Evolutionary conservation across 2,329 filamentous ascomycete genomes (phyloP).

Genomic region (Penicillium glabrum): DNA sequence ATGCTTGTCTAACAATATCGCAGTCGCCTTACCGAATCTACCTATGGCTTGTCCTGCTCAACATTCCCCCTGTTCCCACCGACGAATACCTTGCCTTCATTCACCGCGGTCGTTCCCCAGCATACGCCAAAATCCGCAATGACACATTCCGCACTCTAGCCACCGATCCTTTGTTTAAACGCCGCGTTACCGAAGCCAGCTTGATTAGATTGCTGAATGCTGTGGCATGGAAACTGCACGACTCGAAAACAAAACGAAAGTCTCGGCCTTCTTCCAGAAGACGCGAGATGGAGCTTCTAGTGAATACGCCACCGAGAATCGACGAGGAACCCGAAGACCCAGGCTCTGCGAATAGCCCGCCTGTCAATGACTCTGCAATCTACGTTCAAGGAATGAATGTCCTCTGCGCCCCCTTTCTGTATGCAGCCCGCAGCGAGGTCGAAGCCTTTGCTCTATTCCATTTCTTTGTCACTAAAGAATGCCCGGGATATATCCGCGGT

Average conservation of each 20-base stretch:
- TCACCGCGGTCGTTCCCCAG: slow-evolving; percentile 88
- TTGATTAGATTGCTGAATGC: slow-evolving; percentile 93
- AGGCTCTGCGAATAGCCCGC: slow-evolving; percentile 10
- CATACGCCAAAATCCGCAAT: slow-evolving; percentile 96
- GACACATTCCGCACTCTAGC: slow-evolving; percentile 96
- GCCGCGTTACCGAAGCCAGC: slow-evolving; percentile 92
- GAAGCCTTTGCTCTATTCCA: slow-evolving; percentile 93
- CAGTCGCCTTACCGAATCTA: slow-evolving; percentile 93
- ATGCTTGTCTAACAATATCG: background rate
- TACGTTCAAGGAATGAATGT: slow-evolving; percentile 99
- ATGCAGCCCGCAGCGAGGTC: slow-evolving; percentile 88
- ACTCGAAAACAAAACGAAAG: slow-evolving; percentile 59
- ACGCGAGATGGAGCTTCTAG: slow-evolving; percentile 47
- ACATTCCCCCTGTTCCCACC: slow-evolving; percentile 79
- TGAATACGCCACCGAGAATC: slow-evolving; percentile 39
- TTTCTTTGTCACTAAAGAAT: slow-evolving; percentile 80
- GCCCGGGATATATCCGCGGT: slow-evolving; percentile 88
- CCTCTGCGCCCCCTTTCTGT: slow-evolving; percentile 90
- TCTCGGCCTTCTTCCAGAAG: slow-evolving; percentile 42
- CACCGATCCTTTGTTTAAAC: slow-evolving; percentile 94
- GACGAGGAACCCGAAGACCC: slow-evolving; percentile 33
- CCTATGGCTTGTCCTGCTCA: slow-evolving; percentile 90
- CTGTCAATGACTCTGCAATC: slow-evolving; percentile 69
- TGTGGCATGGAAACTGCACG: slow-evolving; percentile 88
- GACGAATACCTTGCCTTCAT: slow-evolving; percentile 87